A percentile compares a stretch with the other conserved stretches of the same genome.
Evolutionary conservation across 208 protist species (phyloP).

Genomic region (Tritrichomonas musculus): DNA sequence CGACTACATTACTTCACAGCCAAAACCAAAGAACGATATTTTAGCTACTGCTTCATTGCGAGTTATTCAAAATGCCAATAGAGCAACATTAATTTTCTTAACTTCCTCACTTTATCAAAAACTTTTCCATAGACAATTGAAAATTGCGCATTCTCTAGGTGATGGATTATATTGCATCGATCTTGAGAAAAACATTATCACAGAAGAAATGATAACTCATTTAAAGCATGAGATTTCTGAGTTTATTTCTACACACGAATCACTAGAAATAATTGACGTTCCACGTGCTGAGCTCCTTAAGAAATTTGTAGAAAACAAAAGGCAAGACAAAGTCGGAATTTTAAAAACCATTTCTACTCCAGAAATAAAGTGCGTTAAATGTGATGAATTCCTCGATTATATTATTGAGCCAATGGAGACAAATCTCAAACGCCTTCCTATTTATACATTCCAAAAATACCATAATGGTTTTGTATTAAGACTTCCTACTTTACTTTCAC

Average conservation of each 20-base stretch:
- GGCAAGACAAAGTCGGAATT: neutral
- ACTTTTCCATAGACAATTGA: neutral
- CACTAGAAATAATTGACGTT: neutral
- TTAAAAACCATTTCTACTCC: neutral
- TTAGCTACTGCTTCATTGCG: neutral
- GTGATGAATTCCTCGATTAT: neutral
- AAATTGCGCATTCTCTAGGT: neutral
- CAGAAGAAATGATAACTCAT: neutral
- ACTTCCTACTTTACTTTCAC: neutral
- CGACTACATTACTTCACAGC: neutral
- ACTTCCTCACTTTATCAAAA: neutral
- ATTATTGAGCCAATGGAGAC: neutral
- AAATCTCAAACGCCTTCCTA: neutral
- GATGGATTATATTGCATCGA: neutral
- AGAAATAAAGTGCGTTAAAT: neutral
- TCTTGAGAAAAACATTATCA: neutral
- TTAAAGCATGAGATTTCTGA: neutral
- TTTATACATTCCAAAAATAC: neutral
- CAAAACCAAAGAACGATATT: neutral
- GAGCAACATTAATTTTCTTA: neutral
- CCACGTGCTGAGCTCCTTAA: neutral
- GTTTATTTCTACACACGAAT: neutral
- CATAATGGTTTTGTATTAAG: neutral
- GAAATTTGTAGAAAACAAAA: neutral
- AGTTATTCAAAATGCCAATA: neutral